Conservation (phyloP, 495 filamentous ascomycete genomes). For the Mytilinidion resinicola region DNA sequence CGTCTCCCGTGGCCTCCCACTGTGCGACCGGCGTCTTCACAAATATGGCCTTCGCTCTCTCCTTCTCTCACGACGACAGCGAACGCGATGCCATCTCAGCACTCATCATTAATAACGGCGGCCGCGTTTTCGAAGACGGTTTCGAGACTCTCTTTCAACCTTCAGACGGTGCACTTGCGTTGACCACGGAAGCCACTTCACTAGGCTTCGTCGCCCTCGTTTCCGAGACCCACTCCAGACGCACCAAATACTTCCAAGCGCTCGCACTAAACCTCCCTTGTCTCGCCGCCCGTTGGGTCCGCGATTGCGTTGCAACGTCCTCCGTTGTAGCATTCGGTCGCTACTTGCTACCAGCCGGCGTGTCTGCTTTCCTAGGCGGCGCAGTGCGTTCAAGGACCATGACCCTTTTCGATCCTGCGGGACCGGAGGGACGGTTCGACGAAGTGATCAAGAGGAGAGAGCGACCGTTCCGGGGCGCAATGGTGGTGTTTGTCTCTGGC, state of each 20-base stretch:
- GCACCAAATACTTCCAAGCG: slow-evolving; percentile 90
- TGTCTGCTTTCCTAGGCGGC: slow-evolving; percentile 67
- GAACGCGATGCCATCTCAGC: slow-evolving; percentile 45
- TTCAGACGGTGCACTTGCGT: slow-evolving; percentile 33
- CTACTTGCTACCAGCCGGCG: slow-evolving; percentile 82
- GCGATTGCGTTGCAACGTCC: slow-evolving; percentile 57
- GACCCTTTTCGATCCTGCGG: slow-evolving; percentile 49
- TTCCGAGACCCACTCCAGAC: slow-evolving; percentile 79
- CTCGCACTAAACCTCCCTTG: slow-evolving; percentile 86
- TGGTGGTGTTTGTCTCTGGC: slow-evolving; percentile 70
- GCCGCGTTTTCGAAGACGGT: slow-evolving; percentile 61
- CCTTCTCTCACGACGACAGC: slow-evolving; percentile 50
- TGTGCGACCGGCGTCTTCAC: slow-evolving; percentile 46
- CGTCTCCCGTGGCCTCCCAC: slow-evolving; percentile 16
- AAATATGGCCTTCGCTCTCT: slow-evolving; percentile 76
- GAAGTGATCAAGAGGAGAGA: slow-evolving; percentile 52
- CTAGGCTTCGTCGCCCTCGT: slow-evolving; percentile 80
- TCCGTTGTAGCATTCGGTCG: slow-evolving; percentile 64
- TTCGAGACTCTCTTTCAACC: slow-evolving; percentile 78
- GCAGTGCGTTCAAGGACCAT: slow-evolving; percentile 71
- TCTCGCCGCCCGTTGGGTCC: slow-evolving; percentile 72
- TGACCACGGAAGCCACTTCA: slow-evolving; percentile 45
- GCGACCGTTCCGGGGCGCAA: slow-evolving; percentile 57
- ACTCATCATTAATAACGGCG: slow-evolving; percentile 58
- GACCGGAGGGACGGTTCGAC: slow-evolving; percentile 42